Percentiles rank a stretch among this genome's conserved stretches.
phyloP scores from a whole-genome alignment of 2,329 filamentous ascomycete genomes.

The Pseudocercospora macadamiae region DNA sequence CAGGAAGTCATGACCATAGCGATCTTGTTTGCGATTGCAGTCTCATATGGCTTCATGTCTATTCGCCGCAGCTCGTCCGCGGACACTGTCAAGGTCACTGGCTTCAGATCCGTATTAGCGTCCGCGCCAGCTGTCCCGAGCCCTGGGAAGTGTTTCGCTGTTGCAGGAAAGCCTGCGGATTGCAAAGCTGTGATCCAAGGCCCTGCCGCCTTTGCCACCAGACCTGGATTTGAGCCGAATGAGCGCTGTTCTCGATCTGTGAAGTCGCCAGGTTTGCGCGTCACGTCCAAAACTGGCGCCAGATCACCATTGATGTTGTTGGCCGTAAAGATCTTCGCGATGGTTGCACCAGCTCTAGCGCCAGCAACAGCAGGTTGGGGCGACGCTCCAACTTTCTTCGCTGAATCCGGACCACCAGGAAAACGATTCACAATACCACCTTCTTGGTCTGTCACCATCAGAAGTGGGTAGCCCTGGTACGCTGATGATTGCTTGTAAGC shows the following conservation, averaged over 20 bases:
- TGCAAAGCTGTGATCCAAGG: constrained; percentile 22
- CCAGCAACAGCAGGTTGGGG: constrained; percentile 14
- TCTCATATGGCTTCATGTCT: constrained; percentile 20
- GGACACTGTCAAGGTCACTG: constrained; percentile 17
- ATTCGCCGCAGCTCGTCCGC: constrained; percentile 12
- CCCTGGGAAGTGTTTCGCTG: constrained; percentile 26
- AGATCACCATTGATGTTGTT: constrained; percentile 24
- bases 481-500: constrained; percentile 16
- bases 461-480: constrained; percentile 20
- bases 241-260: constrained; percentile 21
- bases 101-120: constrained; percentile 21
- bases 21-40: constrained; percentile 12
- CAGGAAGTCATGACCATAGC: constrained; percentile 25
- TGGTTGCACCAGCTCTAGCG: constrained; percentile 9
- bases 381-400: constrained; percentile 16
- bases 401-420: constrained; percentile 21
- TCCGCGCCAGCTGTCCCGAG: constrained; percentile 15
- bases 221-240: constrained; percentile 13
- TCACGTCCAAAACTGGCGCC: constrained; percentile 25
- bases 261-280: constrained; percentile 19
- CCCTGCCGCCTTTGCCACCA: constrained; percentile 12
- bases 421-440: constrained; percentile 24
- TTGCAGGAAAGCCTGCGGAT: constrained; percentile 15
- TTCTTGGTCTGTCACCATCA: constrained; percentile 25
- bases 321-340: constrained; percentile 11